A percentile compares a stretch with the other conserved stretches of the same genome.
phyloP scores from a whole-genome alignment of 2,329 filamentous ascomycete species.

The Cytospora chrysosperma region DNA sequence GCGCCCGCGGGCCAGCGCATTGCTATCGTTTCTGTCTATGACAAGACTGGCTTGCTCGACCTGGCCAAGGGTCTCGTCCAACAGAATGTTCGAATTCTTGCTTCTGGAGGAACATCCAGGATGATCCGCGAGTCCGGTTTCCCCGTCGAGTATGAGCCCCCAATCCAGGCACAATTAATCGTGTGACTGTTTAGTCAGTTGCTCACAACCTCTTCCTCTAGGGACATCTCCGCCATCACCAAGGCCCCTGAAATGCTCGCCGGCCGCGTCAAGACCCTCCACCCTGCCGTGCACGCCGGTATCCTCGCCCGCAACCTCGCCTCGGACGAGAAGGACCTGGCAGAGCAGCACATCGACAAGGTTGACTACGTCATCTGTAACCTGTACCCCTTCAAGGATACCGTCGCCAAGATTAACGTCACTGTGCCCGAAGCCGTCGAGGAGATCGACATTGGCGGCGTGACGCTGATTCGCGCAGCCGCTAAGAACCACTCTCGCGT shows the following conservation, averaged over 20 bases:
- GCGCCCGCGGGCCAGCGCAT: conserved; percentile 52
- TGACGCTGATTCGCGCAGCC: conserved; percentile 91
- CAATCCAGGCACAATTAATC: neutral
- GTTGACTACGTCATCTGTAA: conserved; percentile 98
- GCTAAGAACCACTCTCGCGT: conserved; percentile 98
- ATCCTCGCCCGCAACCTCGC: conserved; percentile 93
- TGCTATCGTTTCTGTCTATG: conserved; percentile 96
- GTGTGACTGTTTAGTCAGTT: neutral
- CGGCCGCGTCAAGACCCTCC: conserved; percentile 83
- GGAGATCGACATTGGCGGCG: conserved; percentile 97
- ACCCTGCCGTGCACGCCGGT: conserved; percentile 86
- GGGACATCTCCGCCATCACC: conserved; percentile 96
- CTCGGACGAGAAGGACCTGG: conserved; percentile 94
- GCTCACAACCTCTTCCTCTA: conserved; percentile 36
- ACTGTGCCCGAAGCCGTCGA: conserved; percentile 96
- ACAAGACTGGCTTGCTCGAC: conserved; percentile 95
- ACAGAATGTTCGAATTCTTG: conserved; percentile 88
- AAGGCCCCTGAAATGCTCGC: conserved; percentile 95
- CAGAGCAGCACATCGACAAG: conserved; percentile 91
- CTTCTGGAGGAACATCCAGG: conserved; percentile 91
- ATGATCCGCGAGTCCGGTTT: conserved; percentile 97
- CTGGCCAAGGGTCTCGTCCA: conserved; percentile 86
- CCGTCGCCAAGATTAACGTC: conserved; percentile 93
- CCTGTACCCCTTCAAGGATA: conserved; percentile 98
- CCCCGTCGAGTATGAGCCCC: conserved; percentile 72